These are phyloP conservation scores for Acacia confusa DNA, from an alignment of 306 rosid genomes.

Conservation along the genomic window DNA sequence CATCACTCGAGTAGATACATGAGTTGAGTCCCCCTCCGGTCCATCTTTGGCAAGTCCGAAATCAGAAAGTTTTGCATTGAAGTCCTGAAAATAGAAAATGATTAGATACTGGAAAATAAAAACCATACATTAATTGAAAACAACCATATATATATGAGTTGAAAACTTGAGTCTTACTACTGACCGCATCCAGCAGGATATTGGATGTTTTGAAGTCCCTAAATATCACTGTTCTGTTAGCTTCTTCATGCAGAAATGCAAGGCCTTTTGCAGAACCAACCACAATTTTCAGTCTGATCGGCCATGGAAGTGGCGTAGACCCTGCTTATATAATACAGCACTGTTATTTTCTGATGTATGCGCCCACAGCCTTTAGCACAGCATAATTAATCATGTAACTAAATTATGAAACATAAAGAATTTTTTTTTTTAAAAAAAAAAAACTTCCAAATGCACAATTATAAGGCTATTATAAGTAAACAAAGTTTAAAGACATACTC, in stretches of 20 bases:
- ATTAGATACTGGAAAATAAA: not conserved
- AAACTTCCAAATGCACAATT: not conserved
- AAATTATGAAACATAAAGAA: not conserved
- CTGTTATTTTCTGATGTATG: not conserved
- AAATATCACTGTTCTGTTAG: slow-evolving; percentile 52
- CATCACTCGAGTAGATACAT: slow-evolving; percentile 60
- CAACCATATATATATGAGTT: not conserved
- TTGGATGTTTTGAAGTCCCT: slow-evolving; percentile 74
- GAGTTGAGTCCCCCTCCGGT: slow-evolving; percentile 58
- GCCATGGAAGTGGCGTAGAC: slow-evolving; percentile 53
- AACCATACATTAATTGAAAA: not conserved
- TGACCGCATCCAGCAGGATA: slow-evolving; percentile 54
- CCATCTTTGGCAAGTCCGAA: slow-evolving; percentile 71
- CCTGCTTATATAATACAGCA: slow-evolving; percentile 29
- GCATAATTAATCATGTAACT: not conserved
- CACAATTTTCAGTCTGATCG: slow-evolving; percentile 51
- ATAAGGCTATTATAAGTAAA: not conserved
- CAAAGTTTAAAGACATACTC: slow-evolving; percentile 39
- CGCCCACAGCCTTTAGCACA: too few species aligned
- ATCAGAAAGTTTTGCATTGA: slow-evolving; percentile 68
- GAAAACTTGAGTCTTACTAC: slow-evolving; percentile 1
- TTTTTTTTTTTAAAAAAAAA: too few species aligned
- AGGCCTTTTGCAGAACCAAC: slow-evolving; percentile 75
- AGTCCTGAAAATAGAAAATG: slow-evolving; percentile 45
- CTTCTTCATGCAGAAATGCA: slow-evolving; percentile 67